Evolutionary conservation across 2,329 filamentous ascomycete species (phyloP).

Genomic region (Lasiodiplodia sp.): DNA sequence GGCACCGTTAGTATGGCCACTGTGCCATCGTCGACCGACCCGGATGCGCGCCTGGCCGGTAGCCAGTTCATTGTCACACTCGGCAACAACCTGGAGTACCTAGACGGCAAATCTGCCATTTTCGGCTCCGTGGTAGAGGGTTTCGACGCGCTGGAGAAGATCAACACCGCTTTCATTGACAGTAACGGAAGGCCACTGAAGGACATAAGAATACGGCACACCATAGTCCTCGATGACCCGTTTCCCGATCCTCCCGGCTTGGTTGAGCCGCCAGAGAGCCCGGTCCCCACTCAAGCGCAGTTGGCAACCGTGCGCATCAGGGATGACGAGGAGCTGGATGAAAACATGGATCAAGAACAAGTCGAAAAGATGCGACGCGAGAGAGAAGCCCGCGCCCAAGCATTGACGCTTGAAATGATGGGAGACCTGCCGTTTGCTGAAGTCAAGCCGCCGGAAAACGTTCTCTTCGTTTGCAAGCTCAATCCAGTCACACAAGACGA

Average conservation of each 20-base stretch:
- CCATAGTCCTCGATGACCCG: slow-evolving; percentile 89
- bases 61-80: slow-evolving; percentile 96
- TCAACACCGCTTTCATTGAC: slow-evolving; percentile 89
- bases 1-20: slow-evolving; percentile 99
- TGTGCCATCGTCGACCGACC: slow-evolving; percentile 74
- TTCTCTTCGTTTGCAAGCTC: slow-evolving; percentile 97
- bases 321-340: slow-evolving; percentile 83
- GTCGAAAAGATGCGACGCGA: slow-evolving; percentile 83
- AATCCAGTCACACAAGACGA: slow-evolving; percentile 96
- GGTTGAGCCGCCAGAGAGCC: slow-evolving; percentile 79
- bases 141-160: slow-evolving; percentile 91
- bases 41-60: slow-evolving; percentile 80
- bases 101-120: slow-evolving; percentile 92
- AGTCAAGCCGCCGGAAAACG: slow-evolving; percentile 95
- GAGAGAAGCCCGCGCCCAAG: slow-evolving; percentile 90
- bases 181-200: slow-evolving; percentile 86
- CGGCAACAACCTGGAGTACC: slow-evolving; percentile 85
- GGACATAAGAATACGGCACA: slow-evolving; percentile 94
- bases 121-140: slow-evolving; percentile 97
- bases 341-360: slow-evolving; percentile 80
- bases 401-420: slow-evolving; percentile 95
- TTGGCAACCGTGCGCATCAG: slow-evolving; percentile 90
- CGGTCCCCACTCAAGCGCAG: slow-evolving; percentile 82
- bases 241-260: slow-evolving; percentile 83
- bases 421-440: slow-evolving; percentile 97